Conservation (phyloP, 768 basidiomycete genomes). For the Chalciporus sphaerocephalus region DNA sequence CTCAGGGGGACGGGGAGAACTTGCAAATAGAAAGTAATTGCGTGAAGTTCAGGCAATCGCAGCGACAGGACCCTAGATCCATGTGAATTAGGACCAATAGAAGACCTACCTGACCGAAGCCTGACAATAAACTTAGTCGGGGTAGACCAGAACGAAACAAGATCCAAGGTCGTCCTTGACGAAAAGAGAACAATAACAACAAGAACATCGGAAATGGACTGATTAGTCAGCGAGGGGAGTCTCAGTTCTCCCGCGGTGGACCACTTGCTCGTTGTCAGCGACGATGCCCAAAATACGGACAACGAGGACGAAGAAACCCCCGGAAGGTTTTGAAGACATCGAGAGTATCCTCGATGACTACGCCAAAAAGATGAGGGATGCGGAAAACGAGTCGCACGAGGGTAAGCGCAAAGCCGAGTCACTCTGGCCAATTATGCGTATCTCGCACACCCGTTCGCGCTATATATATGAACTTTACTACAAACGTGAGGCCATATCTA, state of each 20-base stretch:
- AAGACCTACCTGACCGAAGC: not conserved
- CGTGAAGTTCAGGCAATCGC: not conserved
- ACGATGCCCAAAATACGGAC: constrained; percentile 94
- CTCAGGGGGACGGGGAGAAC: not conserved
- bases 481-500: constrained; percentile 92
- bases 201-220: constrained; percentile 4
- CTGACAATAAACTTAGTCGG: not conserved
- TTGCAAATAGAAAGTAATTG: not conserved
- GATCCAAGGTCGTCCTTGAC: not conserved
- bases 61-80: not conserved
- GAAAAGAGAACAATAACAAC: constrained; percentile 1
- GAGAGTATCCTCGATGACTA: constrained; percentile 95
- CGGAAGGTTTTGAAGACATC: constrained; percentile 95
- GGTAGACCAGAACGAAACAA: constrained; percentile 3
- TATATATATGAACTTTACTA: constrained; percentile 99
- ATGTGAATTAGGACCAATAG: not conserved
- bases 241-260: constrained; percentile 17
- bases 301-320: constrained; percentile 87
- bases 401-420: constrained; percentile 94
- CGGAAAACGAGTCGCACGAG: constrained; percentile 97
- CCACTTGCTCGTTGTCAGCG: constrained; percentile 7
- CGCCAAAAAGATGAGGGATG: constrained; percentile 98
- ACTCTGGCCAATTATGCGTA: constrained; percentile 97
- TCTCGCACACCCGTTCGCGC: constrained; percentile 91
- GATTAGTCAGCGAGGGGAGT: constrained; percentile 11